Conservation (phyloP, 75 land plant genomes). For the Pinus taeda region DNA sequence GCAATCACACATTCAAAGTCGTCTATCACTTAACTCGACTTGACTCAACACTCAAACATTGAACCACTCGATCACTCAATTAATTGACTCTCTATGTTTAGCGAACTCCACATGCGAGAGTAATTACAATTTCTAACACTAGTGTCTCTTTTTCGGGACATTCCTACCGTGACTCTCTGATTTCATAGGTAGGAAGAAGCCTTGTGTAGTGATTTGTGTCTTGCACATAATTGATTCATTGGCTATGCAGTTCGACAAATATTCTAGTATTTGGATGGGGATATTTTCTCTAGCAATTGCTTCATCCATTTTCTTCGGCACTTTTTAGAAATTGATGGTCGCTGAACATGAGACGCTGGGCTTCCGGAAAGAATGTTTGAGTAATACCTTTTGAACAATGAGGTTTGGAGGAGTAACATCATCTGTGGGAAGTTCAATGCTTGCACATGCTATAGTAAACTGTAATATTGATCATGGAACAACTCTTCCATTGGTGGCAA, state of each 20-base stretch:
- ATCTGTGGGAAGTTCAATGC: conserved; percentile 63
- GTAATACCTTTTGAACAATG: not conserved
- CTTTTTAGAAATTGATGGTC: conserved; percentile 84
- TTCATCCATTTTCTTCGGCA: conserved; percentile 52
- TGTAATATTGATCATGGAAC: conserved; percentile 30
- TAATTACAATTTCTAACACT: too few relatives aligned
- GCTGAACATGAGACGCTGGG: conserved; percentile 85
- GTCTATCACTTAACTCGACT: too few relatives aligned
- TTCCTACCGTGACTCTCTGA: not conserved
- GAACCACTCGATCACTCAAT: too few relatives aligned
- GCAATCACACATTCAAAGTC: too few relatives aligned
- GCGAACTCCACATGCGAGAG: too few relatives aligned
- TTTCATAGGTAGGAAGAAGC: conserved; percentile 30
- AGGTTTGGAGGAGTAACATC: conserved; percentile 57
- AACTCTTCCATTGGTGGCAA: conserved; percentile 31
- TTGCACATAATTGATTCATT: conserved; percentile 58
- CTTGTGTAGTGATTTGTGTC: conserved; percentile 51
- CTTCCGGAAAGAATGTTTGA: conserved; percentile 61
- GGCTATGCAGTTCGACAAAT: conserved; percentile 39
- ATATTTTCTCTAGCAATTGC: conserved; percentile 48
- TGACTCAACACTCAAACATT: too few relatives aligned
- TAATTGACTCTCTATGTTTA: too few relatives aligned
- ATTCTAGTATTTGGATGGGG: conserved; percentile 38
- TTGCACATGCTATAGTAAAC: conserved; percentile 57
- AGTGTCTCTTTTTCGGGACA: conserved; percentile 27